Base-by-base conservation (phyloP, 2,329 filamentous ascomycete genomes). In the Leptographium lundbergii region DNA sequence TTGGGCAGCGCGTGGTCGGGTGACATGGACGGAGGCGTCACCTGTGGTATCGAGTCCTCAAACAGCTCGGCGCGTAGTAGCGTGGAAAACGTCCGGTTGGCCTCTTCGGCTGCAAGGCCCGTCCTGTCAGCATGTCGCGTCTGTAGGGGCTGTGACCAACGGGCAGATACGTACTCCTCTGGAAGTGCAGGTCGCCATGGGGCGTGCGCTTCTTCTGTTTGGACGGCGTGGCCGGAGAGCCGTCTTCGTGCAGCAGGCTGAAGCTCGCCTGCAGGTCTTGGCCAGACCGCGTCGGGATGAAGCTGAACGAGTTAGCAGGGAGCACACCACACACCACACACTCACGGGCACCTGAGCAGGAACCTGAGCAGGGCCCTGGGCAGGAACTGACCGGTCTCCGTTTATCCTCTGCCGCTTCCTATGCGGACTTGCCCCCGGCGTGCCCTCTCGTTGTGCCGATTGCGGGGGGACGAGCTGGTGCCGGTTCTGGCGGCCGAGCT, bases 191-290 rank as follows among this genome's bases (percentile, higher is more conserved):
- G 71, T 96, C 94, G 57, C 89, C 89, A 69, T 95, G 88, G 11
- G 90, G 89, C 25, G 87, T 86, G 51, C 91, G 86, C 74, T 88
- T 91, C 74, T 89, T 90, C 61, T 87, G 82, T 69, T 86, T 89
- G 4, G 91, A 92, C 1, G 92, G 90, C 1, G 91, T 96, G 14
- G 92, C 88, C 24, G 94, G 94, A 24, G 92, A 96, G 47, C 88
- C 91, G 70, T 96, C 91, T 63, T 96, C 92, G 68, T 95, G 89
- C 32, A 97, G 78, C 59, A 97, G 76, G 69, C 86, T 96, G 73
- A 94, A 97, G 71, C 91, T 95, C 57, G 92, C 91, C 70, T 92
- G 88, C 27, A 97, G 77, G 72, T 99, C 94, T 71, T 96, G 91
- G 6, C 92, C 94, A 64, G 91, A 87, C 50, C 94, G 84, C 66